Percentiles rank a stretch among this genome's conserved stretches.
Conservation (phyloP, 768 basidiomycete genomes). For the Kwoniella sp. region DNA sequence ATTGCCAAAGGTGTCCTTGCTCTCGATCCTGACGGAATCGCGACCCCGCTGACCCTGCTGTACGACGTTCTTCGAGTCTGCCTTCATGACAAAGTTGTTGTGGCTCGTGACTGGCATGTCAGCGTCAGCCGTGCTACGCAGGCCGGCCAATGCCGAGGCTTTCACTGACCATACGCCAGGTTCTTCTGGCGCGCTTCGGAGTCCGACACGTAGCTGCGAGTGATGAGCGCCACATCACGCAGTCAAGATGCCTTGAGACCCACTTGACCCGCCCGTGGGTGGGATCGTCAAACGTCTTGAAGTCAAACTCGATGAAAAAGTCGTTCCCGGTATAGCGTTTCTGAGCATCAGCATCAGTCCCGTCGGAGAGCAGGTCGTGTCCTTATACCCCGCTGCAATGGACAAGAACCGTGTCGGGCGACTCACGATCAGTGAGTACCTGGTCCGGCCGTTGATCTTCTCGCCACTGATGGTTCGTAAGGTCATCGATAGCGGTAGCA, state of each 20-base stretch:
- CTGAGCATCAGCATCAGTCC: too few relatives aligned
- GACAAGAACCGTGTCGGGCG: too few relatives aligned
- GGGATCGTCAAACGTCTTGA: slow-evolving; percentile 16
- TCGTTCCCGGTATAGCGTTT: slow-evolving; percentile 7
- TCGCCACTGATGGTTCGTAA: too few relatives aligned
- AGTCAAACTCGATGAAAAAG: slow-evolving; percentile 16
- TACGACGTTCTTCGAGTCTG: slow-evolving; percentile 2
- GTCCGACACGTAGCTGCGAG: slow-evolving; percentile 5
- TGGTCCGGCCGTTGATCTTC: too few relatives aligned
- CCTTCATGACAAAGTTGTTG: slow-evolving; percentile 12
- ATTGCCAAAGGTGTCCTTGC: slow-evolving; percentile 10
- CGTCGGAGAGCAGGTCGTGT: too few relatives aligned
- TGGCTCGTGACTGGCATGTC: background rate
- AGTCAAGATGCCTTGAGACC: background rate
- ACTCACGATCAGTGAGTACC: too few relatives aligned
- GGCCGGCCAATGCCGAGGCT: too few relatives aligned
- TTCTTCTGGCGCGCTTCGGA: slow-evolving; percentile 1
- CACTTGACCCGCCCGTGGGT: slow-evolving; percentile 19
- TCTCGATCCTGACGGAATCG: slow-evolving; percentile 17
- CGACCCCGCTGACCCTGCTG: slow-evolving; percentile 1
- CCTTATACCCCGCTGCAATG: too few relatives aligned
- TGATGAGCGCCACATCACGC: background rate
- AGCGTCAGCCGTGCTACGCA: background rate
- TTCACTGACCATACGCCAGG: slow-evolving; percentile 5
- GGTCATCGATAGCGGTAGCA: too few relatives aligned